Evolutionary conservation across 1,284 basidiomycete genomes (phyloP).

Genomic region (Rhodotorula sp.): DNA sequence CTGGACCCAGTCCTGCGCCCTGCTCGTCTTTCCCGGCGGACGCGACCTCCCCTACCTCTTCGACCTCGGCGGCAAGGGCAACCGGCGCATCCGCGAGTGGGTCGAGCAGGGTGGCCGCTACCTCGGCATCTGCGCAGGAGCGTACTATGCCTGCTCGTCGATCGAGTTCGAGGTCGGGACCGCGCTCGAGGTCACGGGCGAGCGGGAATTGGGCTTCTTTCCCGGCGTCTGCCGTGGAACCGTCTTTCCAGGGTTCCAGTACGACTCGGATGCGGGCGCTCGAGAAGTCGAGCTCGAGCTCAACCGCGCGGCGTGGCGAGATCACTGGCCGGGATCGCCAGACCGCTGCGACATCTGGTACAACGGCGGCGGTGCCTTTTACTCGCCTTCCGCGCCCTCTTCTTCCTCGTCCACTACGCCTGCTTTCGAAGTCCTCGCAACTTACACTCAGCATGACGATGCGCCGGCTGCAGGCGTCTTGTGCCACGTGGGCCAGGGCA

Average conservation of each 20-base stretch:
- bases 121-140: conserved; percentile 66
- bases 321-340: conserved; percentile 41
- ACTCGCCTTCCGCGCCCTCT: not conserved
- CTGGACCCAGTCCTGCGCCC: conserved; percentile 71
- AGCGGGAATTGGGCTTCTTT: conserved; percentile 62
- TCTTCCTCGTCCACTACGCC: conserved; percentile 43
- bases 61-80: conserved; percentile 53
- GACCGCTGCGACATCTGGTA: conserved; percentile 55
- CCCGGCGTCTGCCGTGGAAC: conserved; percentile 60
- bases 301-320: conserved; percentile 44
- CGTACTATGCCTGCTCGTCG: conserved; percentile 57
- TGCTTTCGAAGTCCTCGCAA: conserved; percentile 49
- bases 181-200: conserved; percentile 56
- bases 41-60: conserved; percentile 58
- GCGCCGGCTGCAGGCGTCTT: conserved; percentile 59
- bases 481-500: conserved; percentile 60
- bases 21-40: conserved; percentile 73
- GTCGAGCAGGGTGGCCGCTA: conserved; percentile 69
- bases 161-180: conserved; percentile 57
- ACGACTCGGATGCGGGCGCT: conserved; percentile 56
- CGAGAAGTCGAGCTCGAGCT: conserved; percentile 50
- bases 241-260: conserved; percentile 61
- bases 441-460: conserved; percentile 49
- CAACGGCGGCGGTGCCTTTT: conserved; percentile 60
- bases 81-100: conserved; percentile 62